Base-by-base conservation (phyloP, 2,329 filamentous ascomycete species). In the Diaporthe sp. region DNA sequence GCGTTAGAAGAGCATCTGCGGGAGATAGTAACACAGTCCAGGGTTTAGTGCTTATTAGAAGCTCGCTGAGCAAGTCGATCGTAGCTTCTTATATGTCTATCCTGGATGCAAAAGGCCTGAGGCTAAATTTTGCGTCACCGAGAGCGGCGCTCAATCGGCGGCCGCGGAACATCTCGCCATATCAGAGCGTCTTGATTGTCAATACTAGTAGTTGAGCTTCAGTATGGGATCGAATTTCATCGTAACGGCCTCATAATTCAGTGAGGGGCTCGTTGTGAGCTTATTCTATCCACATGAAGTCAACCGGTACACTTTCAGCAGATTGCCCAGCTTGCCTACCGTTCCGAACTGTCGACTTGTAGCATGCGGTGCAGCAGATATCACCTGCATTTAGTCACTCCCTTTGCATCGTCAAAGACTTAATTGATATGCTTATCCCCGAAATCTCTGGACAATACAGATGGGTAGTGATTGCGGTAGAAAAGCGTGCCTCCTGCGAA, bases 191-290 rank as follows among this genome's bases (percentile, higher is more conserved):
- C 4, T 0, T 12, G 15, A 15, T 0, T 37, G 1, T 25, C 22
- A 15, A 37, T 58, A 28, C 28, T 28, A 28, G 28, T 28, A 20
- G 1, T 0, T 9, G 1, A 28, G 13, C 3, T n/a, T 22, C 34
- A 17, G 20, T 5, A 8, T 0, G 22, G 12, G 20, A n/a, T 22
- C 1, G 0, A 44, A 5, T 31, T 2, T 10, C 7, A 2, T 28
- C 4, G 0, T 20, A 22, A 5, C 9, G 39, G n/a, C 0, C 34
- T 12, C 8, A 20, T 20, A 17, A 13, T 3, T 44, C 9, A 17
- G 3, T 20, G 15, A 28, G 39, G 22, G 8, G 20, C 9, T 8
- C 20, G 13, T 22, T 2, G 17, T 13, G 8, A 37, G 7, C 17
- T 8, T 34, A 4, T 37, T 34, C 15, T 4, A 17, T 15, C 13